Conservation (phyloP, 2,329 filamentous ascomycete species). For the Paraphoma chrysanthemicola region DNA sequence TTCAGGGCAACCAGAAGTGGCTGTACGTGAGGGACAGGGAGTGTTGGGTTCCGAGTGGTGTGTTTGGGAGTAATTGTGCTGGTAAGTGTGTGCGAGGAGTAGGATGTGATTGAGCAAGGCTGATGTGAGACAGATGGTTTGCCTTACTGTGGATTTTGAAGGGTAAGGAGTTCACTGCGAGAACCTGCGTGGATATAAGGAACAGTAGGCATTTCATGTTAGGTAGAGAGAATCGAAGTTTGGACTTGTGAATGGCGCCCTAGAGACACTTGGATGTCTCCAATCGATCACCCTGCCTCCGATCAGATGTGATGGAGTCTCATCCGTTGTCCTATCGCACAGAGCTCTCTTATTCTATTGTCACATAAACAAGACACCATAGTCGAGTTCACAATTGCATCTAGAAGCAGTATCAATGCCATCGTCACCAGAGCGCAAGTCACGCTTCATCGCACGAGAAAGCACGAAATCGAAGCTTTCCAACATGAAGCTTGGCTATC, state of each 20-base stretch:
- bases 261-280: too few species aligned
- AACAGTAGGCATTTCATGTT: not conserved
- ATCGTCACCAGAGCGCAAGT: too few species aligned
- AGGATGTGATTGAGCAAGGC: not conserved
- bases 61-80: not conserved
- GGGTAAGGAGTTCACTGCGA: not conserved
- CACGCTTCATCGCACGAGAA: too few species aligned
- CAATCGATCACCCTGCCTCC: too few species aligned
- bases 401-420: too few species aligned
- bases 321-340: too few species aligned
- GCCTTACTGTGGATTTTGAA: constrained; percentile 1
- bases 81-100: not conserved
- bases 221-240: too few species aligned
- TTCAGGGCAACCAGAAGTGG: constrained; percentile 2
- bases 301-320: too few species aligned
- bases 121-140: not conserved
- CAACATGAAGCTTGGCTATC: constrained; percentile 2
- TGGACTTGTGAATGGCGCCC: too few species aligned
- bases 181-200: not conserved
- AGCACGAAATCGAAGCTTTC: not conserved
- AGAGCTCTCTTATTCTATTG: too few species aligned
- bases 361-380: too few species aligned
- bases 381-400: too few species aligned
- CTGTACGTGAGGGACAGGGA: constrained; percentile 1
- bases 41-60: constrained; percentile 1